Evolutionary conservation across 371 early-diverging fungal species (phyloP).

Genomic region (Paraphysoderma sedebokerense): DNA sequence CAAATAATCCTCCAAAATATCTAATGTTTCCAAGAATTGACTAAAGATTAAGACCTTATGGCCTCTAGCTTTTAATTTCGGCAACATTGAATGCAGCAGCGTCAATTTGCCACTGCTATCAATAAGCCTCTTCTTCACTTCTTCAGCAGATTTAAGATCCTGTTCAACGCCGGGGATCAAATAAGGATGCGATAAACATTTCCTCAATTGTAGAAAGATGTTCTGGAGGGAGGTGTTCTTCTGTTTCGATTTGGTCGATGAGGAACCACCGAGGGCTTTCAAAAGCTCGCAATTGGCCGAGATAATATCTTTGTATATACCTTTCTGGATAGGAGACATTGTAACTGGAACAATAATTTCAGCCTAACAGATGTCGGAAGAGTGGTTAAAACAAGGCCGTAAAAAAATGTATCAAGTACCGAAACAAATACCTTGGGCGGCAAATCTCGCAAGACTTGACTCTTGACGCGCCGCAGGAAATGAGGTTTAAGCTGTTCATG

Average conservation of each 20-base stretch:
- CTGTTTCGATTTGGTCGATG: conserved; percentile 12
- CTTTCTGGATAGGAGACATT: conserved; percentile 58
- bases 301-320: conserved; percentile 60
- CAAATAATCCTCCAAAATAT: conserved; percentile 44
- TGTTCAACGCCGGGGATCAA: conserved; percentile 30
- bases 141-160: conserved; percentile 8
- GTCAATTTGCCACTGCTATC: conserved; percentile 48
- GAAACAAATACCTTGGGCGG: conserved; percentile 63
- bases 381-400: not conserved
- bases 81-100: conserved; percentile 43
- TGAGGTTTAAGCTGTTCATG: conserved; percentile 48
- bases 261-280: conserved; percentile 9
- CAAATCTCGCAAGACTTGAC: conserved; percentile 55
- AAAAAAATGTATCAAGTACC: not conserved
- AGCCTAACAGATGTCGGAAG: conserved; percentile 12
- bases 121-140: conserved; percentile 32
- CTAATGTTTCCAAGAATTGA: conserved; percentile 23
- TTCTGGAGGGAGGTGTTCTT: conserved; percentile 15
- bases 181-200: conserved; percentile 61
- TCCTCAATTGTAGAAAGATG: conserved; percentile 48
- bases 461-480: conserved; percentile 81
- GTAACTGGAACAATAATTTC: conserved; percentile 70
- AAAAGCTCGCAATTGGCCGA: conserved; percentile 27
- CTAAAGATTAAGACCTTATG: conserved; percentile 44
- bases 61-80: conserved; percentile 28